phyloP scores from a whole-genome alignment of 345 rosid genomes.

The Populus alba region DNA sequence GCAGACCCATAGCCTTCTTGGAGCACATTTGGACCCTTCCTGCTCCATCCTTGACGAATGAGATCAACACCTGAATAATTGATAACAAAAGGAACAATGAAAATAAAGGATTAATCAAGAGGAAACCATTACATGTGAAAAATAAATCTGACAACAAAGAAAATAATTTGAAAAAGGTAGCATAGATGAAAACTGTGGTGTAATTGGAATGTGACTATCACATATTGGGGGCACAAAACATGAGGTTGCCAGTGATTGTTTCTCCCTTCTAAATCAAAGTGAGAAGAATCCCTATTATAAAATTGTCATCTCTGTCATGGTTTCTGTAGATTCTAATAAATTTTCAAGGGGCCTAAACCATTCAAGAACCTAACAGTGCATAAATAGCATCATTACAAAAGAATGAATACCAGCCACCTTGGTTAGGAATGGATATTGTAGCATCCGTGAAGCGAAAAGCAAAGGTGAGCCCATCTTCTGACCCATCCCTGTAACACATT shows the following conservation, averaged over 20 bases:
- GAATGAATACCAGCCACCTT: slow-evolving; percentile 52
- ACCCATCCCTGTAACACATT: slow-evolving; percentile 61
- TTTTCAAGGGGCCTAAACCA: background rate
- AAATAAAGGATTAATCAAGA: slow-evolving; percentile 2
- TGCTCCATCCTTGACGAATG: slow-evolving; percentile 89
- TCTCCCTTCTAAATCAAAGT: background rate
- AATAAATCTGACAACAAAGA: background rate
- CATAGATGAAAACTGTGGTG: background rate
- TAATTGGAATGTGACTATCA: background rate
- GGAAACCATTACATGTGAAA: background rate
- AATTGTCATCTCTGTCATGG: background rate
- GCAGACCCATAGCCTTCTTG: slow-evolving; percentile 99
- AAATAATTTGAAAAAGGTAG: background rate
- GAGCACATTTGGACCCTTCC: slow-evolving; percentile 67
- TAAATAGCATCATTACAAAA: slow-evolving; percentile 1
- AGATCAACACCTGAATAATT: slow-evolving; percentile 58
- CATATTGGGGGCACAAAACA: background rate
- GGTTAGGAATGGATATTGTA: slow-evolving; percentile 70
- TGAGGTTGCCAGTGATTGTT: background rate
- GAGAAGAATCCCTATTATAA: background rate
- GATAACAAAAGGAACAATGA: slow-evolving; percentile 1
- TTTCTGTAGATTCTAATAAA: background rate
- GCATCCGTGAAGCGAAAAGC: slow-evolving; percentile 96
- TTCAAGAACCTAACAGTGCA: background rate
- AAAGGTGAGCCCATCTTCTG: slow-evolving; percentile 91